Evolutionary conservation across 768 basidiomycete genomes (phyloP).

Genomic region (Lentinula lateritia): DNA sequence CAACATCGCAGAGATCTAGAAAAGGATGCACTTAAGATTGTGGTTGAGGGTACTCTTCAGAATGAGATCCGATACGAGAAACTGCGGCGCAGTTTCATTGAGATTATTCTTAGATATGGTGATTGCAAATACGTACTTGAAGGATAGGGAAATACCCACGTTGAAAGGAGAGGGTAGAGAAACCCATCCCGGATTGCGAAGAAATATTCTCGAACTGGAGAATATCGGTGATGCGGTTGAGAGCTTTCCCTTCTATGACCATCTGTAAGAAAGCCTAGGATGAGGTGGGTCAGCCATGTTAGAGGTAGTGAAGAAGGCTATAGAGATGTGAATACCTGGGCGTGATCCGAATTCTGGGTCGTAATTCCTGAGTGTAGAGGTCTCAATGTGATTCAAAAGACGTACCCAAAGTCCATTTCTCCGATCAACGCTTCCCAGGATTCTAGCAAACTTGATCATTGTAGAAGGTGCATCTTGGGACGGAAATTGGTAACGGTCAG

Average conservation of each 20-base stretch:
- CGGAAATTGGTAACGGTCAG: conserved; percentile 13
- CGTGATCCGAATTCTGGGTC: not conserved
- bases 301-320: too few species aligned
- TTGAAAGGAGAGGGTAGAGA: conserved; percentile 49
- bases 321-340: conserved; percentile 35
- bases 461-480: conserved; percentile 14
- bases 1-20: not conserved
- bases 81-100: conserved; percentile 26
- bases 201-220: conserved; percentile 41
- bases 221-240: conserved; percentile 45
- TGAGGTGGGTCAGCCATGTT: conserved; percentile 5
- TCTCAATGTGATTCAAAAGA: not conserved
- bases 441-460: not conserved
- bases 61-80: conserved; percentile 53
- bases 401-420: conserved; percentile 38
- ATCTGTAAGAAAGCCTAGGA: conserved; percentile 32
- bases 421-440: conserved; percentile 25
- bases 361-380: not conserved
- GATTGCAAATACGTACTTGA: conserved; percentile 25
- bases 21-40: conserved; percentile 40
- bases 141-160: conserved; percentile 48
- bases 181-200: conserved; percentile 26
- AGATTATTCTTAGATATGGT: not conserved
- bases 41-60: conserved; percentile 27
- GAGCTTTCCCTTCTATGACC: conserved; percentile 42